Evolutionary conservation across 441 rosid species (phyloP).

Genomic region (Aquilaria agallochum): DNA sequence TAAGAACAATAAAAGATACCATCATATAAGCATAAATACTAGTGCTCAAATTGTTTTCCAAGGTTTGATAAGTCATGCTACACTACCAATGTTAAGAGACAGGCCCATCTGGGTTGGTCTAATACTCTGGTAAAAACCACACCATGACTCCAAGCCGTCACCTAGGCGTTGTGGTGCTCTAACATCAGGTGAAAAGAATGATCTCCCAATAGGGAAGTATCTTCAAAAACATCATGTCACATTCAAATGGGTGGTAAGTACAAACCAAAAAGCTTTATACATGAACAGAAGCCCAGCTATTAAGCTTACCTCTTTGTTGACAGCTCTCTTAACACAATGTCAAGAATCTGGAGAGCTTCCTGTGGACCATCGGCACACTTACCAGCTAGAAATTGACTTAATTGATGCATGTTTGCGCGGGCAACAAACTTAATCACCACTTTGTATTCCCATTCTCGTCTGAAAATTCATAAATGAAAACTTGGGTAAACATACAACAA

Average conservation of each 20-base stretch:
- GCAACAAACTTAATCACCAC: slow-evolving; percentile 88
- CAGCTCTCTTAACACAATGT: slow-evolving; percentile 82
- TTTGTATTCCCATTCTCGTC: slow-evolving; percentile 78
- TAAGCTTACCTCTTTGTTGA: slow-evolving; percentile 60
- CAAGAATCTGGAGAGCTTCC: slow-evolving; percentile 89
- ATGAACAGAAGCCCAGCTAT: neutral
- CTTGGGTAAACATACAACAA: neutral
- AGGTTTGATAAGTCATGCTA: neutral
- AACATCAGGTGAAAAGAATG: slow-evolving; percentile 87
- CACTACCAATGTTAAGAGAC: slow-evolving; percentile 83
- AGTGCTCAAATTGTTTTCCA: neutral
- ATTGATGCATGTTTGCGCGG: slow-evolving; percentile 83
- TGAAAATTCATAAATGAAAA: slow-evolving; percentile 23
- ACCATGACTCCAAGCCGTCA: slow-evolving; percentile 98
- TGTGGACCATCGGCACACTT: slow-evolving; percentile 89
- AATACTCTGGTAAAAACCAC: slow-evolving; percentile 96
- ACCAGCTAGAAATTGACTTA: slow-evolving; percentile 86
- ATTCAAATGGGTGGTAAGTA: slow-evolving; percentile 5
- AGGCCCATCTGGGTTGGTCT: slow-evolving; percentile 98
- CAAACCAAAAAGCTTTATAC: slow-evolving; percentile 1
- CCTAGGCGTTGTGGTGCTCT: slow-evolving; percentile 80
- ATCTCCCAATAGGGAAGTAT: slow-evolving; percentile 83
- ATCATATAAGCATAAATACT: neutral
- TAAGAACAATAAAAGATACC: slow-evolving; percentile 1
- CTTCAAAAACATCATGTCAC: slow-evolving; percentile 26